These are phyloP conservation scores for Triglochin maritima DNA, from an alignment of 106 monocot genomes.

Conservation along the genomic window DNA sequence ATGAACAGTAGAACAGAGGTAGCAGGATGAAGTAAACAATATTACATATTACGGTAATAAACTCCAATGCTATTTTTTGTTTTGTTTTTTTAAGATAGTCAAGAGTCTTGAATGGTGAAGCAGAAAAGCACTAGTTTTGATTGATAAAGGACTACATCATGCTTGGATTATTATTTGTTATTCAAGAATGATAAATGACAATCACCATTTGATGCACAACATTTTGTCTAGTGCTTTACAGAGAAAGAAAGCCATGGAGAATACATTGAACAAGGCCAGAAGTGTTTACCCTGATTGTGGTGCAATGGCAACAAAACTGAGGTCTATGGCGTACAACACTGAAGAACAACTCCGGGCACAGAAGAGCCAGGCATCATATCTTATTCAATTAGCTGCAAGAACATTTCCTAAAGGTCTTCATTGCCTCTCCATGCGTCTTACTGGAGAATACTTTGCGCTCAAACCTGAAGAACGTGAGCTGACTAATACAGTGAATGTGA, in stretches of 20 bases:
- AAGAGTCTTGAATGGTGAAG: neutral
- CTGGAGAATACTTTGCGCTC: slow-evolving; percentile 57
- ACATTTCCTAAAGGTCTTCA: slow-evolving; percentile 91
- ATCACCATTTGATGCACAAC: too few species aligned
- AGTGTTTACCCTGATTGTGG: slow-evolving; percentile 69
- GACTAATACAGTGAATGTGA: slow-evolving; percentile 21
- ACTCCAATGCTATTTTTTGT: neutral
- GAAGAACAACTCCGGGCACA: slow-evolving; percentile 82
- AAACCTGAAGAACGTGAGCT: slow-evolving; percentile 31
- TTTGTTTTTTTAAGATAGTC: neutral
- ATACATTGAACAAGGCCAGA: slow-evolving; percentile 55
- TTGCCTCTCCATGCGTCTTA: slow-evolving; percentile 79
- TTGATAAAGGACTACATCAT: neutral
- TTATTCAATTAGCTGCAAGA: slow-evolving; percentile 53
- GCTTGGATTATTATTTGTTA: neutral
- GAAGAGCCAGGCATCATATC: slow-evolving; percentile 53
- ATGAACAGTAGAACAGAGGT: neutral
- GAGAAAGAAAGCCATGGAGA: slow-evolving; percentile 76
- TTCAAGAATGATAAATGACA: too few species aligned
- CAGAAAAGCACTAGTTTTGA: neutral
- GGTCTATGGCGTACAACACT: slow-evolving; percentile 52
- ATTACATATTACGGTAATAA: neutral
- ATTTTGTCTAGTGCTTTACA: slow-evolving; percentile 55
- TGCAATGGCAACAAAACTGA: slow-evolving; percentile 66
- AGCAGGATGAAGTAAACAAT: too few species aligned